These are phyloP conservation scores for Lanzia echinophila DNA, from an alignment of 2,329 filamentous ascomycete species.

Conservation along the genomic window DNA sequence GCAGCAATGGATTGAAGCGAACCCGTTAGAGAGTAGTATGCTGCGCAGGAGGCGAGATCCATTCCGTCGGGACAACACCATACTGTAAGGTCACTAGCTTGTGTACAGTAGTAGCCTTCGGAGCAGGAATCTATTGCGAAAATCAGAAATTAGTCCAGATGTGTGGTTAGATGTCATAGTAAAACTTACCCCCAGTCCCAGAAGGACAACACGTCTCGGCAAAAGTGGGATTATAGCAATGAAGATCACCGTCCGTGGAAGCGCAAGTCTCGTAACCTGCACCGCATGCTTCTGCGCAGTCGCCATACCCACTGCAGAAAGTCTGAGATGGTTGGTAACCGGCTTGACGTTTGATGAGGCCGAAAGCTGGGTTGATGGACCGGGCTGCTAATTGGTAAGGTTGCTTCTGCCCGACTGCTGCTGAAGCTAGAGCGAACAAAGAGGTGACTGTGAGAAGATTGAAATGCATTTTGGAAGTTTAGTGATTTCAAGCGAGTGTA, in stretches of 20 bases:
- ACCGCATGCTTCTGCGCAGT: conserved; percentile 7
- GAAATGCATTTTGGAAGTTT: conserved; percentile 1
- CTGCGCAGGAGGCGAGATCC: conserved; percentile 48
- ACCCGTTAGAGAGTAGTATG: conserved; percentile 42
- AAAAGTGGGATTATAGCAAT: conserved; percentile 4
- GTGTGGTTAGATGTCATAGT: background rate
- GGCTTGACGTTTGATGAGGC: conserved; percentile 5
- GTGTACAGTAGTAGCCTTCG: conserved; percentile 51
- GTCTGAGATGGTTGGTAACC: conserved; percentile 8
- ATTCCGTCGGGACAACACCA: conserved; percentile 52
- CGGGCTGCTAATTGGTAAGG: conserved; percentile 7
- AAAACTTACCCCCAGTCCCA: conserved; percentile 7
- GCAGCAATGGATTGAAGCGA: conserved; percentile 30
- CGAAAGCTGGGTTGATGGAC: background rate
- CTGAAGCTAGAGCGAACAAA: background rate
- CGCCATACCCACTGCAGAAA: conserved; percentile 3
- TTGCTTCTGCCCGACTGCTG: background rate
- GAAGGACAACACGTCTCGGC: conserved; percentile 5
- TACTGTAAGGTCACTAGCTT: conserved; percentile 43
- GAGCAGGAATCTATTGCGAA: conserved; percentile 9
- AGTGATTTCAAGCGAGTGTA: background rate
- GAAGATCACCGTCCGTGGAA: background rate
- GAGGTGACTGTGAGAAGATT: background rate
- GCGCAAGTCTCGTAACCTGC: conserved; percentile 6
- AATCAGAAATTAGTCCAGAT: background rate